phyloP scores from a whole-genome alignment of 306 rosid genomes.

The Vigna unguiculata region DNA sequence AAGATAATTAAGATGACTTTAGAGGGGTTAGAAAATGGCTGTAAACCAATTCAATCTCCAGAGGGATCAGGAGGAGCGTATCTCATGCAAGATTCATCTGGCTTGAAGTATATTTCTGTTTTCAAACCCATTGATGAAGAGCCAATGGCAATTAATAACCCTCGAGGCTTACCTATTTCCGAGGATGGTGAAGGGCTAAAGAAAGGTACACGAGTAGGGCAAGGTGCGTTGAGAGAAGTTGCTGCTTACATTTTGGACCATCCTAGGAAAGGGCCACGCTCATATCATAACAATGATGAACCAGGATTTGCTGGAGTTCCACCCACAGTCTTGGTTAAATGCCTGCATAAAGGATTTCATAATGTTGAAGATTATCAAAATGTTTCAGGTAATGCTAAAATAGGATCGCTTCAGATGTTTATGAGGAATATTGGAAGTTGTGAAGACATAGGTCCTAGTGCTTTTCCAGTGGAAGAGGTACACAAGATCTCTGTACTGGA shows the following conservation, averaged over 20 bases:
- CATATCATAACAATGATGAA: constrained; percentile 35
- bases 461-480: constrained; percentile 67
- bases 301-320: constrained; percentile 70
- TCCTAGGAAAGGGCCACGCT: constrained; percentile 58
- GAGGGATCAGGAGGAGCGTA: constrained; percentile 89
- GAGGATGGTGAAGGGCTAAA: constrained; percentile 68
- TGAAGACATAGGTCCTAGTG: constrained; percentile 69
- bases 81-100: constrained; percentile 73
- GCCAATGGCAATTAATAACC: constrained; percentile 78
- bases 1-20: constrained; percentile 60
- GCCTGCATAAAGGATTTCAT: constrained; percentile 59
- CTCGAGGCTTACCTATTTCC: constrained; percentile 61
- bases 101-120: constrained; percentile 65
- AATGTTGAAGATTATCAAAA: constrained; percentile 56
- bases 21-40: constrained; percentile 66
- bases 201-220: constrained; percentile 68
- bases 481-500: constrained; percentile 75
- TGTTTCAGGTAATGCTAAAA: constrained; percentile 46
- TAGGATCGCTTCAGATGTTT: constrained; percentile 71
- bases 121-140: constrained; percentile 84
- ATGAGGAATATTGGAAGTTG: constrained; percentile 64
- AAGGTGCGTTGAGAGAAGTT: constrained; percentile 71
- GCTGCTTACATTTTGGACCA: constrained; percentile 77
- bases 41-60: constrained; percentile 68
- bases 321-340: constrained; percentile 64